phyloP scores from a whole-genome alignment of 2,329 filamentous ascomycete species.

The Xylaria multiplex region DNA sequence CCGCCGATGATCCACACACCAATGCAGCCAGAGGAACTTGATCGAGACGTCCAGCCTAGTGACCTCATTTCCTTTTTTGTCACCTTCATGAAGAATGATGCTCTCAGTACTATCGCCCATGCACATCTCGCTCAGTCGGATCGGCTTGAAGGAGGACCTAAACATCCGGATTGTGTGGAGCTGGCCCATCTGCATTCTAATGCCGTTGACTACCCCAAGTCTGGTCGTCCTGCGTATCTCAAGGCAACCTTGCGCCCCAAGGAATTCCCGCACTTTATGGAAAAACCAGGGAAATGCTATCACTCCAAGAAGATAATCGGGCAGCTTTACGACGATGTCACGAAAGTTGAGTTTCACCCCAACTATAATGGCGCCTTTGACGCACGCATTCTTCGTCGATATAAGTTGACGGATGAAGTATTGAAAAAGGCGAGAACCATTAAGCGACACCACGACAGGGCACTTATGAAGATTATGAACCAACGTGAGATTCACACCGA shows the following conservation, averaged over 20 bases:
- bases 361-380: slow-evolving; percentile 81
- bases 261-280: slow-evolving; percentile 88
- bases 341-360: slow-evolving; percentile 73
- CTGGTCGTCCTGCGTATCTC: slow-evolving; percentile 80
- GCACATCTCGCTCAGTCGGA: slow-evolving; percentile 86
- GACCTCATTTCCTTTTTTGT: slow-evolving; percentile 90
- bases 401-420: slow-evolving; percentile 62
- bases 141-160: slow-evolving; percentile 67
- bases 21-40: slow-evolving; percentile 64
- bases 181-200: slow-evolving; percentile 86
- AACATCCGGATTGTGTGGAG: slow-evolving; percentile 74
- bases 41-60: slow-evolving; percentile 72
- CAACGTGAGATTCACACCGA: slow-evolving; percentile 87
- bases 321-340: slow-evolving; percentile 81
- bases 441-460: slow-evolving; percentile 81
- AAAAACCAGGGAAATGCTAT: slow-evolving; percentile 71
- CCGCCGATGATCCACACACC: slow-evolving; percentile 81
- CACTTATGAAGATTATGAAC: slow-evolving; percentile 81
- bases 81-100: slow-evolving; percentile 90
- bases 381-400: slow-evolving; percentile 73
- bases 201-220: slow-evolving; percentile 95
- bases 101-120: slow-evolving; percentile 80
- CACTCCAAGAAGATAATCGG: slow-evolving; percentile 78
- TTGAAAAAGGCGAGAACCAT: slow-evolving; percentile 70
- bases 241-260: slow-evolving; percentile 66